Percentiles rank a stretch among this genome's conserved stretches.
Evolutionary conservation across 495 filamentous ascomycete species (phyloP).

Genomic region (Annulohypoxylon maeteangense): DNA sequence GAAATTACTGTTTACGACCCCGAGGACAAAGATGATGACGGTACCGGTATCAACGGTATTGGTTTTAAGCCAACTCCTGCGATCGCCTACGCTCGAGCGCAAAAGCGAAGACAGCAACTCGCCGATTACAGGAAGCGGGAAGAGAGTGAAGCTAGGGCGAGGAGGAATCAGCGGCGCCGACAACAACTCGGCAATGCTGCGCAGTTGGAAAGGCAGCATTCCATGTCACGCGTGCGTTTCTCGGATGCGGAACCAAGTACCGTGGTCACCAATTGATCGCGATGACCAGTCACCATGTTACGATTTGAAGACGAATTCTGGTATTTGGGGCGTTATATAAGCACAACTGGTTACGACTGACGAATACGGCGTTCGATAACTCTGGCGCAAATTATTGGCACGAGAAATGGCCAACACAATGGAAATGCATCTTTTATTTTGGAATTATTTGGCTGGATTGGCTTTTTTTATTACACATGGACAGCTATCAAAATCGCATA

Average conservation of each 20-base stretch:
- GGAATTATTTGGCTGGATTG: constrained; percentile 8
- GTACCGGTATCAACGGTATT: constrained; percentile 87
- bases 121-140: constrained; percentile 85
- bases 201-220: constrained; percentile 43
- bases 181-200: constrained; percentile 41
- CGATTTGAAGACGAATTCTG: constrained; percentile 2
- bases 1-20: constrained; percentile 87
- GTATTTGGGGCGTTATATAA: constrained; percentile 38
- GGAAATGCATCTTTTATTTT: constrained; percentile 10
- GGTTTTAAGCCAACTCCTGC: constrained; percentile 90
- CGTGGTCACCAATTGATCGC: constrained; percentile 39
- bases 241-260: constrained; percentile 44
- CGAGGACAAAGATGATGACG: constrained; percentile 77
- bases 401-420: constrained; percentile 13
- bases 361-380: constrained; percentile 18
- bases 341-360: constrained; percentile 13
- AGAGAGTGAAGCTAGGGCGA: constrained; percentile 82
- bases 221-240: constrained; percentile 43
- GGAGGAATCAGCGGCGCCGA: constrained; percentile 72
- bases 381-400: constrained; percentile 18
- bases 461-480: constrained; percentile 7
- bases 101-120: constrained; percentile 83
- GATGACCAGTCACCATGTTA: not conserved
- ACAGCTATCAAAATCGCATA: constrained; percentile 4
- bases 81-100: constrained; percentile 77